A percentile compares a stretch with the other conserved stretches of the same genome.
Conservation (phyloP, 345 rosid genomes). For the Murraya paniculata region DNA sequence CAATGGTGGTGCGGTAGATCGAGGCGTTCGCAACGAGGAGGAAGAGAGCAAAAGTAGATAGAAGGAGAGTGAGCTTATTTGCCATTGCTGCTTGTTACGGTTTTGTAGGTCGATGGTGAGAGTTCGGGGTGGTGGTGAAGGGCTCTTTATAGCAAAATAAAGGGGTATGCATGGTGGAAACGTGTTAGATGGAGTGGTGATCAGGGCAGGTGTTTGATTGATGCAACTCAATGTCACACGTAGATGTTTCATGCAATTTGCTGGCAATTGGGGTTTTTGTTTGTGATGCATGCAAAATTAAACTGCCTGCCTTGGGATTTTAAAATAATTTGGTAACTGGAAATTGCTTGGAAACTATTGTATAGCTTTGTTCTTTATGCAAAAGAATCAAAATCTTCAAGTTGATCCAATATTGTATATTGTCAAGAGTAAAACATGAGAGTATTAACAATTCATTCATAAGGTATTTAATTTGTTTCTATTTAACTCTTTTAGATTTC, state of each 20-base stretch:
- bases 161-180: slow-evolving; percentile 24
- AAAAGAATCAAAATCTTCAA: too few species aligned
- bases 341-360: too few species aligned
- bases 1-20: slow-evolving; percentile 28
- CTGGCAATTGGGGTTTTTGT: not conserved
- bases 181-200: slow-evolving; percentile 17
- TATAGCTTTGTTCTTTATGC: too few species aligned
- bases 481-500: too few species aligned
- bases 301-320: too few species aligned
- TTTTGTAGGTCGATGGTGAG: not conserved
- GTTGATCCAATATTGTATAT: too few species aligned
- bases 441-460: too few species aligned
- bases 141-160: slow-evolving; percentile 9
- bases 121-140: not conserved
- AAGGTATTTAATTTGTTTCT: too few species aligned
- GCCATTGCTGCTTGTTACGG: slow-evolving; percentile 15
- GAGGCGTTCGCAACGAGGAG: slow-evolving; percentile 31
- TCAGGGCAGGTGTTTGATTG: not conserved
- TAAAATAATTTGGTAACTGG: too few species aligned
- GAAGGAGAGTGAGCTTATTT: slow-evolving; percentile 18
- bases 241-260: slow-evolving; percentile 15
- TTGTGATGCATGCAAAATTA: too few species aligned
- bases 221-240: not conserved
- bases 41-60: slow-evolving; percentile 19
- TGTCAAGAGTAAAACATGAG: too few species aligned